Conservation (phyloP, 2,329 filamentous ascomycete genomes). For the Furcasterigmium furcatum region DNA sequence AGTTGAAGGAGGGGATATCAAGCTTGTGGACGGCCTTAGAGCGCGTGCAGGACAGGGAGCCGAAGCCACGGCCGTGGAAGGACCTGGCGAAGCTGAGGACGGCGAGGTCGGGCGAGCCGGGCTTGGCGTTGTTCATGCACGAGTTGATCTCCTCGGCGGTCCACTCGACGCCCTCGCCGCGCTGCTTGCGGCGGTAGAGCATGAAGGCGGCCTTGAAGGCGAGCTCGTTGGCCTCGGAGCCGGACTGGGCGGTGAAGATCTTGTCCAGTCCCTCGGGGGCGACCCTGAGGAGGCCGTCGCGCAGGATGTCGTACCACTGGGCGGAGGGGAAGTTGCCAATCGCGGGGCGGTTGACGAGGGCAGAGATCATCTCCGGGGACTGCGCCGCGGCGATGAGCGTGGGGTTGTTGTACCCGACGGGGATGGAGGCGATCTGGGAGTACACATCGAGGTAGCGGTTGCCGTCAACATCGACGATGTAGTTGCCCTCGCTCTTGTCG, state of each 20-base stretch:
- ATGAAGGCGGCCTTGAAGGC: constrained; percentile 87
- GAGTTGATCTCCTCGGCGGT: constrained; percentile 64
- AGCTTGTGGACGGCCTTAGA: constrained; percentile 84
- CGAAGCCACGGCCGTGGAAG: constrained; percentile 81
- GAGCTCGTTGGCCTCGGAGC: constrained; percentile 80
- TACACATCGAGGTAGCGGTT: constrained; percentile 50
- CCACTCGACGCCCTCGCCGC: constrained; percentile 68
- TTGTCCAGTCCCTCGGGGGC: constrained; percentile 74
- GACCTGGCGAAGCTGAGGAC: constrained; percentile 76
- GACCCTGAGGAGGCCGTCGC: constrained; percentile 67
- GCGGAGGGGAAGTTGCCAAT: constrained; percentile 78
- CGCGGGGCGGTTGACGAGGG: constrained; percentile 75
- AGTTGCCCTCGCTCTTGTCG: constrained; percentile 48
- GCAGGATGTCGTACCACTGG: constrained; percentile 70
- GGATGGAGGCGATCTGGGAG: constrained; percentile 81
- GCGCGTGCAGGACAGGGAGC: constrained; percentile 73
- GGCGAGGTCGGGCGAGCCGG: constrained; percentile 70
- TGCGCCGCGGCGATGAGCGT: constrained; percentile 61
- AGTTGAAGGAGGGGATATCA: constrained; percentile 85
- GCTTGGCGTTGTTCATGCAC: constrained; percentile 68
- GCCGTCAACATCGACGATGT: constrained; percentile 47
- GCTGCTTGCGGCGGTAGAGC: constrained; percentile 70
- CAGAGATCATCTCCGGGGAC: constrained; percentile 68
- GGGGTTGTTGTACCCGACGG: constrained; percentile 79
- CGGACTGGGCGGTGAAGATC: constrained; percentile 77